Base-by-base conservation (phyloP, 2,329 filamentous ascomycete species). In the Ciborinia camelliae region DNA sequence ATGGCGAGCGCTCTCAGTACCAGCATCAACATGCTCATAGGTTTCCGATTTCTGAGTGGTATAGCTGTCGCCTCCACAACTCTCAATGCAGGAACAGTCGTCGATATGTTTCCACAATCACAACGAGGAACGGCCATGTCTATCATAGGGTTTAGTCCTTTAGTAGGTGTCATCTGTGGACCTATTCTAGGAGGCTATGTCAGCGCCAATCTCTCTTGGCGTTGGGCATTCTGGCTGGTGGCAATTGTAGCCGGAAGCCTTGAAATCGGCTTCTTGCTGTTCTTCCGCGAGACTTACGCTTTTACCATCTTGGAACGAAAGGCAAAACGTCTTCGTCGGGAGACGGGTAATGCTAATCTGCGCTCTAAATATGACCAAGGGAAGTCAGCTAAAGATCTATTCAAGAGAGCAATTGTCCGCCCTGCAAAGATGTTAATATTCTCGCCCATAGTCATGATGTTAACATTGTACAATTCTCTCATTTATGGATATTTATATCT, bases 81-180 rank as follows among this genome's bases (percentile, higher is more conserved):
- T 9, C 90, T 95, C 10, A 91, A 91, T 5, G 90, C 90, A 1
- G 91, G 91, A 7, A 93, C 91, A 3, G 90, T 95, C 65, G 87
- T 91, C 52, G 91, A 95, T 73, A 81, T 94, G 14, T 95, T 90
- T 88, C 88, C 91, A 68, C 77, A 86, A 0, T 81, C 79, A 57
- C 88, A 94, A 74, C 81, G 91, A 58, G 91, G 91, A 3, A 80
- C 79, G 18, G 91, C 91, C 23, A 94, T 96, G 90, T 86, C 89
- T 3, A 81, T 90, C 48, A 95, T 94, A 76, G 95, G 93, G 71
- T 81, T 95, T 0, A 28, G 23, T 6, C 48, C 48, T 15, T 20
- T 51, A 2, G 12, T 51, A 51, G 48, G 23, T 15, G 14, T 32
- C 7, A 20, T 51, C 10, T 5, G 32, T 37, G 58, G 58, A 20